phyloP scores from a whole-genome alignment of 495 filamentous ascomycete species.

The Penicillium fimorum region DNA sequence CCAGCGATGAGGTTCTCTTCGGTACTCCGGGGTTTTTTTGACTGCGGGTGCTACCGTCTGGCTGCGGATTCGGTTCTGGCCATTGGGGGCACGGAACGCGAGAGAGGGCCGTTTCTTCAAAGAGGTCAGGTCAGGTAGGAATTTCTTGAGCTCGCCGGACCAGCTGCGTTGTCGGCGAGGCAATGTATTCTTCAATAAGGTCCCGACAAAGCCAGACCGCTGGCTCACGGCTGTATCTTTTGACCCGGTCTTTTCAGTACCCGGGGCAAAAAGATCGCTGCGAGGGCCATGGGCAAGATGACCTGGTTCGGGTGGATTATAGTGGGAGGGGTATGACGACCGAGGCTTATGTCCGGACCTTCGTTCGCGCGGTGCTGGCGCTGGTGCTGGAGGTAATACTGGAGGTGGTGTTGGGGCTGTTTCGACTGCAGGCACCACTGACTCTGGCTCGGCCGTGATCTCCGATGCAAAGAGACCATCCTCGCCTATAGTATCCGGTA shows the following conservation, averaged over 20 bases:
- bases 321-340: constrained; percentile 9
- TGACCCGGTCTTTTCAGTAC: constrained; percentile 1
- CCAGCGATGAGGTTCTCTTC: constrained; percentile 14
- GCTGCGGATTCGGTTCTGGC: constrained; percentile 30
- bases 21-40: constrained; percentile 1
- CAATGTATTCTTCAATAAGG: constrained; percentile 39
- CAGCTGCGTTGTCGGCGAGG: constrained; percentile 41
- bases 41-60: constrained; percentile 23
- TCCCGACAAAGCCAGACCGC: constrained; percentile 41
- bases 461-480: constrained; percentile 35
- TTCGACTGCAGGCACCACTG: constrained; percentile 11
- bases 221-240: constrained; percentile 19
- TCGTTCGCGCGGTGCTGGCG: neutral
- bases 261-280: constrained; percentile 14
- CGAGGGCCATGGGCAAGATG: constrained; percentile 17
- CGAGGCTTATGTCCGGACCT: neutral
- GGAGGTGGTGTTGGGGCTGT: neutral
- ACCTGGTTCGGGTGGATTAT: constrained; percentile 7
- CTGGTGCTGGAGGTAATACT: neutral
- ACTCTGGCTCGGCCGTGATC: constrained; percentile 39
- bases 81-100: constrained; percentile 34
- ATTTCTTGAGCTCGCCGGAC: constrained; percentile 45
- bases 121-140: constrained; percentile 44
- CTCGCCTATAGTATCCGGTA: constrained; percentile 25
- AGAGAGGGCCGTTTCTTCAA: constrained; percentile 51